These are phyloP conservation scores for Oemleria cerasiformis DNA, from an alignment of 306 rosid species.

Conservation along the genomic window DNA sequence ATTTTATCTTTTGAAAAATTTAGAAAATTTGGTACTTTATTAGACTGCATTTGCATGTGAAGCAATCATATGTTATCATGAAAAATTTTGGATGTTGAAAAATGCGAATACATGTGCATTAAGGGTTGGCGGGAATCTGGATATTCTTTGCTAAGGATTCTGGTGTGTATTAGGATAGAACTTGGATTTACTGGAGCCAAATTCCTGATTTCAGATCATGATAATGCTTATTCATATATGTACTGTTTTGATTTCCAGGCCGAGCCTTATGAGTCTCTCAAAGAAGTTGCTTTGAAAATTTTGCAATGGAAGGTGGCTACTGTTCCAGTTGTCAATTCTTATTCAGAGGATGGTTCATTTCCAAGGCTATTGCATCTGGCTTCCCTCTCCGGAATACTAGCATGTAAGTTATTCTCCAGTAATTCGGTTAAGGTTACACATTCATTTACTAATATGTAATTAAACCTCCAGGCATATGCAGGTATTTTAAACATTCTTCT, in stretches of 20 bases:
- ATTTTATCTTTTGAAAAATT: neutral
- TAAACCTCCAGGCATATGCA: slow-evolving; percentile 69
- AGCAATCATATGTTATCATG: neutral
- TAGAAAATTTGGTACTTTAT: neutral
- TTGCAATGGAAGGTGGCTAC: slow-evolving; percentile 70
- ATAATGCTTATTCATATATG: slow-evolving; percentile 8
- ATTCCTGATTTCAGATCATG: slow-evolving; percentile 1
- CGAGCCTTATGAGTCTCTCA: slow-evolving; percentile 65
- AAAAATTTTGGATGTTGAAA: neutral
- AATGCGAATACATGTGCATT: neutral
- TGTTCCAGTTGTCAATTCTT: slow-evolving; percentile 57
- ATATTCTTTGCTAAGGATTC: neutral
- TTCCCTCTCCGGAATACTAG: slow-evolving; percentile 67
- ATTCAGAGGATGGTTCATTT: slow-evolving; percentile 53
- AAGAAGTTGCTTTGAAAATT: slow-evolving; percentile 71
- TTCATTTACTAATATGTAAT: slow-evolving; percentile 39
- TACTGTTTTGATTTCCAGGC: slow-evolving; percentile 46
- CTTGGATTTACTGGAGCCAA: neutral
- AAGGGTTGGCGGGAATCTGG: neutral
- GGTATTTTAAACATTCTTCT: slow-evolving; percentile 67
- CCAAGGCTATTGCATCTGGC: slow-evolving; percentile 75
- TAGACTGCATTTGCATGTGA: slow-evolving; percentile 1
- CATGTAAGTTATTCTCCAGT: slow-evolving; percentile 46
- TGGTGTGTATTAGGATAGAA: slow-evolving; percentile 13
- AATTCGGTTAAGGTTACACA: slow-evolving; percentile 21